Base-by-base conservation (phyloP, 140 eudicot species). In the Ambrosia hybrid region DNA sequence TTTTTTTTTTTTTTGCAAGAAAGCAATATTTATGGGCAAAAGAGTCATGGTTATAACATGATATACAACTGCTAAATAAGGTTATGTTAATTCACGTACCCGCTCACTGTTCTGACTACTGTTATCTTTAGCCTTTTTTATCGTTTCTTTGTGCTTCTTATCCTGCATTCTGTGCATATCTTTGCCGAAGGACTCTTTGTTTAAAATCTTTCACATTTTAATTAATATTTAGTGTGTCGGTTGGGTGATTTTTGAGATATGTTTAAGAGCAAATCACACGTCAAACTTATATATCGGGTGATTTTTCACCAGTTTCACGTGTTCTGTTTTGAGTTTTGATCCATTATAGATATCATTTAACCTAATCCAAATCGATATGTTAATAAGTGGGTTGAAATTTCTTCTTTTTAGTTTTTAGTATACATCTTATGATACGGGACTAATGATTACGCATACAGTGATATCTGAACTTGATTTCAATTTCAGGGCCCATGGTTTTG, bases 401-500 rank as follows among this genome's bases (percentile, higher is more conserved):
- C 1, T n/a, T 5, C 53, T 21, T 21, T 21, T 21, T 21, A 21
- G 26, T 34, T 14, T 17, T 41, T 3, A 3, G 4, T 74, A 5
- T 9, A 9, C 3, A 8, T 8, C 39, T 65, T 45, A 59, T 56
- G 70, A 41, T 51, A 68, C 16, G 36, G 46, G 17, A 56, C 59
- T 65, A 48, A 49, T 11, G 26, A 21, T 21, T 21, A 21, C 1
- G 26, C 78, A 13, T 51, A 67, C 34, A 39, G 34, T 36, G 36
- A 48, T 15, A 37, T 68, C 73, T 78, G 11, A 30, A 60, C 76
- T 33, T 80, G 57, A 52, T 69, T 73, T 57, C 39, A 8, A 4
- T 87, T 82, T 17, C 95, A 92, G 96, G 95, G 98, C 96, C 69
- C 80, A 87, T 39, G 98, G 98, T 63, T 92, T 92, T 60, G 98